Conservation (phyloP, 768 basidiomycete species). For the Hygrophoropsis aurantiaca region DNA sequence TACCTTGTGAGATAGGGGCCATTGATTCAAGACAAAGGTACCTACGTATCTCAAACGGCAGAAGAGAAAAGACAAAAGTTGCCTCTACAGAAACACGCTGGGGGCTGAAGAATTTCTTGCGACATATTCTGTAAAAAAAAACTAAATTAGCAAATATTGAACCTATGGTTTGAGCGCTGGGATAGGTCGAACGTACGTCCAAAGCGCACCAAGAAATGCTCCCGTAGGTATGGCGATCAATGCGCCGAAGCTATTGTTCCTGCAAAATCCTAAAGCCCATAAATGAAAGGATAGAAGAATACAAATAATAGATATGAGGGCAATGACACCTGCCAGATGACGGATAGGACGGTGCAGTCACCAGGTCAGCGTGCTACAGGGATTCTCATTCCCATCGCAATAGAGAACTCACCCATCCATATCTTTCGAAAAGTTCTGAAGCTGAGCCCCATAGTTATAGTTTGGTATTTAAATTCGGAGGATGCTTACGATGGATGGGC, state of each 20-base stretch:
- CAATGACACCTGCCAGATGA: conserved; percentile 30
- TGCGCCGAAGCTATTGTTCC: conserved; percentile 38
- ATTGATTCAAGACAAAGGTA: conserved; percentile 3
- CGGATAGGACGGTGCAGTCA: neutral
- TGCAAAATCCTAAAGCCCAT: conserved; percentile 31
- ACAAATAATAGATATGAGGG: conserved; percentile 33
- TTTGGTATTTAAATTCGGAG: too few species aligned
- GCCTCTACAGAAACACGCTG: conserved; percentile 50
- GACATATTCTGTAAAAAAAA: conserved; percentile 19
- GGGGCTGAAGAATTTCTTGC: conserved; percentile 27
- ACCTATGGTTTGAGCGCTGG: conserved; percentile 6
- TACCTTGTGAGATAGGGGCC: neutral
- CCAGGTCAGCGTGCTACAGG: neutral
- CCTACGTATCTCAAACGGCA: conserved; percentile 54
- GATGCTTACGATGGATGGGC: too few species aligned
- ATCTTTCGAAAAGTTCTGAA: conserved; percentile 45
- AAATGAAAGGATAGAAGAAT: conserved; percentile 37
- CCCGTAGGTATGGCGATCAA: conserved; percentile 35
- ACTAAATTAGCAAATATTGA: neutral
- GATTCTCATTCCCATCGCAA: neutral
- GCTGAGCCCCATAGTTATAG: conserved; percentile 36
- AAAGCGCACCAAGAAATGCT: conserved; percentile 15
- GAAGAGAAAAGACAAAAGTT: conserved; percentile 42
- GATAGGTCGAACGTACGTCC: conserved; percentile 31
- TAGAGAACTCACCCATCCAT: conserved; percentile 33